Percentiles rank a stretch among this genome's conserved stretches.
phyloP scores from a whole-genome alignment of 345 rosid species.

The Ceriops zippeliana region DNA sequence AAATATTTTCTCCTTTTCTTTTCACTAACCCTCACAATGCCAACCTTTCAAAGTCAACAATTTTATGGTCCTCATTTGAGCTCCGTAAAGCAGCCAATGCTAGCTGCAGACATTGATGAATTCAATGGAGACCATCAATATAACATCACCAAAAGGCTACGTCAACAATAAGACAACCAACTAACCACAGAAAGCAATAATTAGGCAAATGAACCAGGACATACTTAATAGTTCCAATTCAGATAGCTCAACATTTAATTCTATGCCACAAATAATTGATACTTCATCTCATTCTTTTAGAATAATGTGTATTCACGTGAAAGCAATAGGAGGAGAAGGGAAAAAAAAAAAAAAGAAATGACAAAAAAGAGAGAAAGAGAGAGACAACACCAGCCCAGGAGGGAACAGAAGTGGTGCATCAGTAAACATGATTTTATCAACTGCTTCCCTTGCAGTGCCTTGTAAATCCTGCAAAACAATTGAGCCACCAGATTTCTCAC shows the following conservation, averaged over 20 bases:
- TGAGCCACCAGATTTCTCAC: slow-evolving; percentile 6
- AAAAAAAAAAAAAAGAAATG: not conserved
- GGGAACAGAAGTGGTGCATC: slow-evolving; percentile 89
- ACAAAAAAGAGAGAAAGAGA: not conserved
- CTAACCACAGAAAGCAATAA: not conserved
- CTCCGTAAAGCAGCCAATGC: slow-evolving; percentile 77
- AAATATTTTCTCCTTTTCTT: not conserved
- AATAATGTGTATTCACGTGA: not conserved
- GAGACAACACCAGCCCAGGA: slow-evolving; percentile 75
- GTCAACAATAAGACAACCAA: not conserved
- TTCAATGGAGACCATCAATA: not conserved
- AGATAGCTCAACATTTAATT: not conserved
- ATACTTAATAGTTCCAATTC: not conserved
- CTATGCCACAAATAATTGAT: too few species aligned
- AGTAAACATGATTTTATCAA: slow-evolving; percentile 83
- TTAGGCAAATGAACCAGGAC: not conserved
- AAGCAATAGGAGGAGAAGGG: not conserved
- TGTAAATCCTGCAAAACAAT: slow-evolving; percentile 52
- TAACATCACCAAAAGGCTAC: not conserved
- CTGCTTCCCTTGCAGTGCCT: slow-evolving; percentile 59
- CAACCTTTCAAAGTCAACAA: slow-evolving; percentile 77
- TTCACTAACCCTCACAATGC: slow-evolving; percentile 5
- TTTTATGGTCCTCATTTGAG: slow-evolving; percentile 54
- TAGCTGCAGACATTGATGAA: slow-evolving; percentile 46
- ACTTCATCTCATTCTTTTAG: too few species aligned